Evolutionary conservation across 495 filamentous ascomycete species (phyloP), one percentile per base, ranked within the genome.

Genomic region (Aspergillus steynii): DNA sequence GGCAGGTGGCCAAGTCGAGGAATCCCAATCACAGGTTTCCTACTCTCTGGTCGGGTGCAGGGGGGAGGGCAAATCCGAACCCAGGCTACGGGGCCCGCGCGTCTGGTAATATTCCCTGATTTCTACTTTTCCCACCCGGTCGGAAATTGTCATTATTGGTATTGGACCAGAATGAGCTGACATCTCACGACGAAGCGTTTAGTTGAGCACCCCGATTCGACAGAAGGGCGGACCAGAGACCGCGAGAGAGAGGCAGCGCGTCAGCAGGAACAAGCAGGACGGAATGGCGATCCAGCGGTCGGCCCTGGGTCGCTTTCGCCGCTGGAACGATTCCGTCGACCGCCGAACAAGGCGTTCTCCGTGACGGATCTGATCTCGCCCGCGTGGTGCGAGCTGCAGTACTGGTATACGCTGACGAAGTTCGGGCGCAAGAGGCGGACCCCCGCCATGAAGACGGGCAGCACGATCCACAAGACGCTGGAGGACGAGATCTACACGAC

Each of bases 301-400:
- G 14, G 52, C 2, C 37, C 37, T 14, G 83, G 85, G 64, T 58
- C 74, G 5, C 74, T 81, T 34, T 82, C 88, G 0, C 89, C 87
- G 0, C 74, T 90, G 28, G 83, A 92, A 58, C 88, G 92, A 34
- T 98, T 96, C 69, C 88, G 95, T 27, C 85, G 83, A 2, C 81
- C 83, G 26, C 90, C 90, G 0, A 88, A 83, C 64, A 93, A 90
- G 65, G 83, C 90, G 0, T 84, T 99, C n/a, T 92, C 90, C 1
- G 95, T 99, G 4, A 90, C 92, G 2, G 95, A 99, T 72, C 70
- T 99, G 48, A 83, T 94, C 2, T 88, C 89, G 14, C 92, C 92
- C 2, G 85, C 93, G 8, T 99, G 95, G 95, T 99, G 95, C 71
- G 96, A 99, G 72, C 74, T 97, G 50, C 95, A 99, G 71, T 94